Evolutionary conservation across 345 rosid genomes (phyloP).

Genomic region (Draba incana): DNA sequence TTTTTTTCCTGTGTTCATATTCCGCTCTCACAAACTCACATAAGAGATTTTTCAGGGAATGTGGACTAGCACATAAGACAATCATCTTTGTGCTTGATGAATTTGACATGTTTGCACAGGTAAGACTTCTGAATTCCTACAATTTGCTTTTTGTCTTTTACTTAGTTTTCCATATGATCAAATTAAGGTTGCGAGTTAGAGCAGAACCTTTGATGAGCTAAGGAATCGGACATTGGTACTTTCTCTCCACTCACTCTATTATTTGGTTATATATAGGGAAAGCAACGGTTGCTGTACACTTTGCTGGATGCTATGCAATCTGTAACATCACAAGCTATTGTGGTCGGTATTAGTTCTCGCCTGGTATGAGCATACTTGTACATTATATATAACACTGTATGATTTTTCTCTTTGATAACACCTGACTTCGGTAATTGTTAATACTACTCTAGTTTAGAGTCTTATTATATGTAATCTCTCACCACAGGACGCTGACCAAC

Average conservation of each 20-base stretch:
- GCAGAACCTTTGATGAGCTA: constrained; percentile 11
- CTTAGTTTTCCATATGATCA: background rate
- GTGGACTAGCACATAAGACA: constrained; percentile 95
- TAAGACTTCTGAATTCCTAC: constrained; percentile 39
- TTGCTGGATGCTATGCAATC: constrained; percentile 96
- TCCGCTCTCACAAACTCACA: constrained; percentile 23
- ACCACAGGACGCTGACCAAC: constrained; percentile 92
- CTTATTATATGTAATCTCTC: constrained; percentile 13
- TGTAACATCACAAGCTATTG: constrained; percentile 87
- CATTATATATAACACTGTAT: background rate
- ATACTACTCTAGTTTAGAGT: constrained; percentile 14
- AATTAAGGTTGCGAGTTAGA: constrained; percentile 6
- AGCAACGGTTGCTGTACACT: constrained; percentile 83
- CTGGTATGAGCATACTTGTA: constrained; percentile 50
- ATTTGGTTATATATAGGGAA: constrained; percentile 59
- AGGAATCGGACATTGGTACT: background rate
- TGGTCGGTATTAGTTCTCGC: constrained; percentile 80
- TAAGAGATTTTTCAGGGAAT: constrained; percentile 62
- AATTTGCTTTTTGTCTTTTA: background rate
- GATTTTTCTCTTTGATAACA: background rate
- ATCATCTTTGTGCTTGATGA: constrained; percentile 83
- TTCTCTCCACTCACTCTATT: constrained; percentile 29
- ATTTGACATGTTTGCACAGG: constrained; percentile 96
- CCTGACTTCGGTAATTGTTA: constrained; percentile 14
- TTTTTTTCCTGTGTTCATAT: constrained; percentile 15